A percentile compares a stretch with the other conserved stretches of the same genome.
Conservation (phyloP, 805 yeast genomes). For the Pichia phayaonensis region DNA sequence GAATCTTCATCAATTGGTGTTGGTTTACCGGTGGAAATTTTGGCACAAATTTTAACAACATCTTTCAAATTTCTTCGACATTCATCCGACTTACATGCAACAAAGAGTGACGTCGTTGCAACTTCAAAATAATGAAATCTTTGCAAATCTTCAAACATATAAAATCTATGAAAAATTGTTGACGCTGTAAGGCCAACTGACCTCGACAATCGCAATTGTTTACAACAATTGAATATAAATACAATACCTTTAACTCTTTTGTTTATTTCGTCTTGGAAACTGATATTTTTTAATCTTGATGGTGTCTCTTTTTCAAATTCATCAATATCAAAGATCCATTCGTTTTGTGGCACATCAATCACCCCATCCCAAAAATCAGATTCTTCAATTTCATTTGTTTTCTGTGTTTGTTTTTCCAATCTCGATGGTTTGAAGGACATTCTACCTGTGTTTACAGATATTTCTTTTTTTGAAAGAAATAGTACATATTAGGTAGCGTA, state of each 20-base stretch:
- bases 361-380: slow-evolving; percentile 25
- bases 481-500: no score
- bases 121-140: slow-evolving; percentile 41
- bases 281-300: slow-evolving; percentile 28
- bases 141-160: slow-evolving; percentile 36
- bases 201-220: slow-evolving; percentile 38
- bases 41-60: slow-evolving; percentile 41
- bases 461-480: no score
- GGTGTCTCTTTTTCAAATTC: slow-evolving; percentile 26
- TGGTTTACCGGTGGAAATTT: slow-evolving; percentile 35
- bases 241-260: slow-evolving; percentile 41
- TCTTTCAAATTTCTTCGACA: slow-evolving; percentile 40
- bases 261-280: slow-evolving; percentile 32
- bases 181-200: slow-evolving; percentile 42
- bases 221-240: slow-evolving; percentile 38
- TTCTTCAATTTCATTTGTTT: background rate
- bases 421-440: background rate
- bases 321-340: slow-evolving; percentile 23
- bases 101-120: slow-evolving; percentile 42
- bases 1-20: slow-evolving; percentile 36
- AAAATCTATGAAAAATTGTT: slow-evolving; percentile 43
- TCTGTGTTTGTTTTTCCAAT: background rate
- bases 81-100: slow-evolving; percentile 50
- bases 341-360: slow-evolving; percentile 17
- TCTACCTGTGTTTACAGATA: background rate